Conservation (phyloP, 345 rosid genomes). For the Passiflora organensis region DNA sequence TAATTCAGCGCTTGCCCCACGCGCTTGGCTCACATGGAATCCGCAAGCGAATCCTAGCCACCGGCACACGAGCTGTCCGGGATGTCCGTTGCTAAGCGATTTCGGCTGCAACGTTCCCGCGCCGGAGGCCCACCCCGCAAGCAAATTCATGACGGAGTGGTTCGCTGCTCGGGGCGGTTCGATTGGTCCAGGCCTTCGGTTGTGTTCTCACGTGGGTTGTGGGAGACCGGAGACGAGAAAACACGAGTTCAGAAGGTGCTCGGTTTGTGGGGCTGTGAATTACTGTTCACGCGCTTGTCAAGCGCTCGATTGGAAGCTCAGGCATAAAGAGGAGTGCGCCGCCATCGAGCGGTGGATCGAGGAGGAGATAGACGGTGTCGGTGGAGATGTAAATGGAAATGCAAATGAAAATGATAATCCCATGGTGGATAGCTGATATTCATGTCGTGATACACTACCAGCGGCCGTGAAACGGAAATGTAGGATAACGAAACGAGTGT, state of each 20-base stretch:
- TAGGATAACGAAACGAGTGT: constrained; percentile 1
- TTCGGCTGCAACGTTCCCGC: constrained; percentile 99
- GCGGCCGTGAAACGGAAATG: constrained; percentile 2
- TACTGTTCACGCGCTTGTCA: constrained; percentile 98
- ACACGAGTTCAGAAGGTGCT: constrained; percentile 90
- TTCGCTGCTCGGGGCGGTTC: constrained; percentile 35
- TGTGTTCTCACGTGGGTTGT: constrained; percentile 80
- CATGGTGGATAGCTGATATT: constrained; percentile 36
- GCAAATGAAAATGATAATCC: constrained; percentile 19
- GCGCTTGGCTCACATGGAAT: constrained; percentile 54
- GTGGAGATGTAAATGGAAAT: constrained; percentile 30
- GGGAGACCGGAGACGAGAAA: constrained; percentile 90
- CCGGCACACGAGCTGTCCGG: constrained; percentile 28
- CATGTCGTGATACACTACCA: no score
- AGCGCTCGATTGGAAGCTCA: constrained; percentile 91
- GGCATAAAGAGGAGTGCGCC: constrained; percentile 74
- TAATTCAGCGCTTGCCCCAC: constrained; percentile 15
- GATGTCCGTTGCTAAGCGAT: constrained; percentile 81
- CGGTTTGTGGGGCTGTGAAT: constrained; percentile 88
- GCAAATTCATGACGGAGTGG: constrained; percentile 72
- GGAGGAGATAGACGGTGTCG: constrained; percentile 43
- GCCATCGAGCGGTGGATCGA: constrained; percentile 66
- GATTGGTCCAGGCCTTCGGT: constrained; percentile 50
- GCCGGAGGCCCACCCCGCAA: constrained; percentile 77
- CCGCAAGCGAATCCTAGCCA: constrained; percentile 32